Base-by-base conservation (phyloP, 805 yeast genomes). In the Saccharomycopsis schoenii region DNA sequence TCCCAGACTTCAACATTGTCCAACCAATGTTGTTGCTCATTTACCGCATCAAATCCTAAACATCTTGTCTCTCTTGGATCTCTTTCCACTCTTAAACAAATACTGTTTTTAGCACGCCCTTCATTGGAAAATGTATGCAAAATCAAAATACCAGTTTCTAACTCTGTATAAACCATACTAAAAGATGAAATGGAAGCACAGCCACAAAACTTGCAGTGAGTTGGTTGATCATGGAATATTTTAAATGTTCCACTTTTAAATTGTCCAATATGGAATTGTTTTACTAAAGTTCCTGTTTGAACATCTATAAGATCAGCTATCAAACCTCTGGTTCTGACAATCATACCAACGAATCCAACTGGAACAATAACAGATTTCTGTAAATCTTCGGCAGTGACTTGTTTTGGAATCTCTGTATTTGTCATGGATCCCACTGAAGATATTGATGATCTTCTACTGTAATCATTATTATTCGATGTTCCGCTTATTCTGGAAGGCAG, bases 31-130 rank as follows among this genome's bases (percentile, higher is more conserved):
- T 82, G 86, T 58, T 82, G 83, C 68, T 89, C 96, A 19, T 80
- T 76, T 8, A 83, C 89, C 0, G 86, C 82, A 59, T 84, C 89
- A 69, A 90, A 88, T 34, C 97, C 97, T 50, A 87, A 77, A 73
- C 97, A 90, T 75, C 97, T 82, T 43, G 89, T 88, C 73, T 90
- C 97, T 67, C 96, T 80, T 1, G 93, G 89, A 72, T 90, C 97
- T 80, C 97, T 86, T 72, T 90, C 97, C 47, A 88, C 96, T 72
- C 97, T 82, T 60, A 90, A 73, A 71, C 97, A 90, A 50, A 90
- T 90, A 66, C 82, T 85, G 61, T 83, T 86, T 68, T 88, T 87
- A 10, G 96, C 90, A 61, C 85, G 77, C 68, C 86, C 87, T 62
- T 85, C 88, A 55, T 85, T 82, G 54, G 81, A 81, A 67, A 83